phyloP scores from a whole-genome alignment of 306 rosid species.

The Prunus mira region DNA sequence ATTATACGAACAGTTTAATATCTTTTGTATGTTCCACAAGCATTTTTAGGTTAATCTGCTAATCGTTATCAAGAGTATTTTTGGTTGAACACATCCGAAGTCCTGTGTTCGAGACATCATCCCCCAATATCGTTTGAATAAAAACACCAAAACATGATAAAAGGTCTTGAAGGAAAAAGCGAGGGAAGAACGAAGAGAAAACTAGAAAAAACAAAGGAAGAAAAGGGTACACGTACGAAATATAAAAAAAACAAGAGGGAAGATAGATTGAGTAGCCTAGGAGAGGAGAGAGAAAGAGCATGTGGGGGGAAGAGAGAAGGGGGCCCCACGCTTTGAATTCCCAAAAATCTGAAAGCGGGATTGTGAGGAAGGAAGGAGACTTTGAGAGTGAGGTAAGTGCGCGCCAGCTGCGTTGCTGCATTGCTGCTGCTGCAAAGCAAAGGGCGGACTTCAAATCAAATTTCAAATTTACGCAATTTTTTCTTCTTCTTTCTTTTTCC shows the following conservation, averaged over 20 bases:
- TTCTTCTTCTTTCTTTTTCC: not conserved
- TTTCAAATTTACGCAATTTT: conserved; percentile 26
- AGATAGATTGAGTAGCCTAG: not conserved
- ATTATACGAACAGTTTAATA: too few species aligned
- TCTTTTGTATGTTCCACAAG: too few species aligned
- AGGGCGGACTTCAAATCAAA: conserved; percentile 39
- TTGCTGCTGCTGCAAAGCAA: not conserved
- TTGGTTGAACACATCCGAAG: too few species aligned
- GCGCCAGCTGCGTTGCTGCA: conserved; percentile 42
- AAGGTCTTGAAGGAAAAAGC: not conserved
- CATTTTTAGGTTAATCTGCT: too few species aligned
- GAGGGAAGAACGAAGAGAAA: not conserved
- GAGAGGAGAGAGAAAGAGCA: not conserved
- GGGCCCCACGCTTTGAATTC: conserved; percentile 38
- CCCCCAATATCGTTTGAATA: too few species aligned
- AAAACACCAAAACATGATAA: too few species aligned
- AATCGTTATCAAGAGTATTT: too few species aligned
- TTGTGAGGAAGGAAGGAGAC: not conserved
- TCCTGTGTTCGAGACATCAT: too few species aligned
- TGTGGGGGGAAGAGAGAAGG: conserved; percentile 1
- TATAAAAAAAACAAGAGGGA: not conserved
- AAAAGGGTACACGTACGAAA: not conserved
- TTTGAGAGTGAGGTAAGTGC: conserved; percentile 26
- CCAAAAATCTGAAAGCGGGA: conserved; percentile 24
- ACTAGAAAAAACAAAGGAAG: not conserved